Evolutionary conservation across 2,329 filamentous ascomycete species (phyloP).

Genomic region (Xylogone sp.): DNA sequence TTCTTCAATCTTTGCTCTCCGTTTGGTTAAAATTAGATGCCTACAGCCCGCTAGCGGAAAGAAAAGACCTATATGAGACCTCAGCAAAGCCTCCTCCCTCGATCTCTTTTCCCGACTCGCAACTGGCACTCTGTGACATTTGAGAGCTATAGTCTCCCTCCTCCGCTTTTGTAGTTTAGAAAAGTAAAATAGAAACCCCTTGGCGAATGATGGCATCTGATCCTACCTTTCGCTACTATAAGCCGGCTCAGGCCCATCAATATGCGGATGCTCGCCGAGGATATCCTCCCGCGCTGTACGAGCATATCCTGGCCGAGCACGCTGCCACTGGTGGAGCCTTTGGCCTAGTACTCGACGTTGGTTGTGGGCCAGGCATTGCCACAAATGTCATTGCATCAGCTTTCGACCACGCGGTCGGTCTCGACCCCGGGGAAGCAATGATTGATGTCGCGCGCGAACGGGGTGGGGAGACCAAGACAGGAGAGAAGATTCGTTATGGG

Average conservation of each 20-base stretch:
- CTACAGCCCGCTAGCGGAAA: no score
- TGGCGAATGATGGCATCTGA: slow-evolving; percentile 11
- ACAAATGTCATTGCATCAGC: slow-evolving; percentile 10
- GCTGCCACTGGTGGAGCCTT: not conserved
- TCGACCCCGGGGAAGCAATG: slow-evolving; percentile 14
- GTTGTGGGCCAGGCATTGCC: slow-evolving; percentile 17
- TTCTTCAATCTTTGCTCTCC: no score
- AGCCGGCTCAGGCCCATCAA: slow-evolving; percentile 15
- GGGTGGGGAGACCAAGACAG: not conserved
- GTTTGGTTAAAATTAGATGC: no score
- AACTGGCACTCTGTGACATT: no score
- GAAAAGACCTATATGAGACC: no score
- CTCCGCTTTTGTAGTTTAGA: no score
- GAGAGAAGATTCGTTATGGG: not conserved
- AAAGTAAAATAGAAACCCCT: no score
- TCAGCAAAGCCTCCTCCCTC: no score
- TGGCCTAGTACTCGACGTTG: slow-evolving; percentile 12
- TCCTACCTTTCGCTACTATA: slow-evolving; percentile 24
- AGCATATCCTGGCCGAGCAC: slow-evolving; percentile 13
- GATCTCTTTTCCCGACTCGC: no score
- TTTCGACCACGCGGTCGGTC: slow-evolving; percentile 12
- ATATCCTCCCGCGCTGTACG: slow-evolving; percentile 16
- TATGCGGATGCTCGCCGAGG: slow-evolving; percentile 20
- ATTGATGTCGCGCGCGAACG: slow-evolving; percentile 6
- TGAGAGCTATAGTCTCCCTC: no score